Base-by-base conservation (phyloP, 257 asterid genomes). In the Capsicum baccatum region DNA sequence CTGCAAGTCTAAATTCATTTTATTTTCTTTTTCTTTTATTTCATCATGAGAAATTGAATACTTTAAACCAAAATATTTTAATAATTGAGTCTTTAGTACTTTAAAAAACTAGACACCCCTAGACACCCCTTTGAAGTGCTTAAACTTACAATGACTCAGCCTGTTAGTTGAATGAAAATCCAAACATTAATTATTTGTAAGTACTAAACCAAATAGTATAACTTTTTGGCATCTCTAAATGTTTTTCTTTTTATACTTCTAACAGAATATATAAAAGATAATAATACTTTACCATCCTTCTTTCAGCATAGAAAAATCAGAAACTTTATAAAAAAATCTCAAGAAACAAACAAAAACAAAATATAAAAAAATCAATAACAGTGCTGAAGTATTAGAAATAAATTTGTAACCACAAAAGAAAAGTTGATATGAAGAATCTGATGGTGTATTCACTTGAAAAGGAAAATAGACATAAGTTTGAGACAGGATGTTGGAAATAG, bases 401-500 rank as follows among this genome's bases (percentile, higher is more conserved):
- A 39, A 44, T 84, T 79, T 35, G 16, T 37, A 84, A 81, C 84
- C 76, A 68, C 26, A 68, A 68, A 85, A 70, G 84, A 67, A 37
- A 82, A 76, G 55, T 39, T 52, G 66, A 62, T 15, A 57, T 83
- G 59, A 17, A n/a, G 7, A 64, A 33, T 14, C 8, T 64, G 71
- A 64, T 26, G 2, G 21, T 10, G 64, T 81, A 50, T 68, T 68
- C 57, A 52, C 11, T 47, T 55, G 83, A 64, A 79, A 83, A 79
- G 26, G 81, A 68, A 55, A 69, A 8, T 58, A 58, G 48, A 59
- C 3, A 37, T 44, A 82, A 63, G 52, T 69, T 74, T 33, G 90
- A 89, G 92, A 92, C 90, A 90, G 80, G 87, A 87, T 86, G 91
- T 89, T 88, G 94, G 92, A 69, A 87, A 85, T 81, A 80, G 87